Conservation (phyloP, 495 filamentous ascomycete genomes). For the Penicillium cinerascens region DNA sequence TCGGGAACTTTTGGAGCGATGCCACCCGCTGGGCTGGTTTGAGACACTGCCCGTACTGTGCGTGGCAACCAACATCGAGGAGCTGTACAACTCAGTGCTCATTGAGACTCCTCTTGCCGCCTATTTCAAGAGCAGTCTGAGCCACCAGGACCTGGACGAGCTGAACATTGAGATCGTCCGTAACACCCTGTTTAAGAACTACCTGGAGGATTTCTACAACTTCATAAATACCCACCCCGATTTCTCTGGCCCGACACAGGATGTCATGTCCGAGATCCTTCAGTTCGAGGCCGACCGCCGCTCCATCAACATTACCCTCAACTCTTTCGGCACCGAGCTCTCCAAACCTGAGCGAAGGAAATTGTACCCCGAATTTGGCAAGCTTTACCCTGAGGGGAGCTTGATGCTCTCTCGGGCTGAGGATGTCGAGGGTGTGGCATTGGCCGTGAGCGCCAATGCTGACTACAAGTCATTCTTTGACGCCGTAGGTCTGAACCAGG, state of each 20-base stretch:
- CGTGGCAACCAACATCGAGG: conserved; percentile 96
- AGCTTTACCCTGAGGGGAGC: conserved; percentile 89
- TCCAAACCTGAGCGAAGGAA: conserved; percentile 92
- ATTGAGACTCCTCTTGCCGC: conserved; percentile 93
- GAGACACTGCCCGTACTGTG: conserved; percentile 98
- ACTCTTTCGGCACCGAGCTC: conserved; percentile 97
- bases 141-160: conserved; percentile 95
- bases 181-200: conserved; percentile 99
- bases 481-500: conserved; percentile 77
- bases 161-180: conserved; percentile 99
- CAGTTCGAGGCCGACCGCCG: conserved; percentile 95
- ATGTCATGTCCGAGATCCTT: conserved; percentile 91
- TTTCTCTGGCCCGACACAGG: conserved; percentile 79
- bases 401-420: conserved; percentile 94
- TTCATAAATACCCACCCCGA: conserved; percentile 86
- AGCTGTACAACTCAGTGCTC: conserved; percentile 95
- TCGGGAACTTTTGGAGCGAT: conserved; percentile 88
- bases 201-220: conserved; percentile 93
- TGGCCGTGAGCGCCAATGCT: conserved; percentile 84
- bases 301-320: conserved; percentile 98
- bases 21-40: conserved; percentile 97
- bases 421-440: conserved; percentile 86
- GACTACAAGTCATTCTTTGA: conserved; percentile 97
- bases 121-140: conserved; percentile 95
- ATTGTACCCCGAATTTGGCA: conserved; percentile 88